Conservation (phyloP, 495 filamentous ascomycete genomes). For the Xylaria bambusicola region DNA sequence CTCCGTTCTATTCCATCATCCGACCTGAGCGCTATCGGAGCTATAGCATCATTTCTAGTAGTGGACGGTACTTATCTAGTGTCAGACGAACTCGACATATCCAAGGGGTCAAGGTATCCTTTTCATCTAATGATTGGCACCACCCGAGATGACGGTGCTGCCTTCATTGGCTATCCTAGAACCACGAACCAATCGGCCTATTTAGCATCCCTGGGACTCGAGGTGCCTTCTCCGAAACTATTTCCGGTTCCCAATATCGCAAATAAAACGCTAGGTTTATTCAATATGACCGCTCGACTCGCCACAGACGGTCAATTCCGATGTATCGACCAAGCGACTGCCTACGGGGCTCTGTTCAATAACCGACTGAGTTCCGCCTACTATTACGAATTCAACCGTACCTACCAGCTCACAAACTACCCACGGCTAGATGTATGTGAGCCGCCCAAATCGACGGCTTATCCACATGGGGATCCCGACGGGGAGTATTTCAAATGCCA, state of each 20-base stretch:
- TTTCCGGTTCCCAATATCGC: constrained; percentile 36
- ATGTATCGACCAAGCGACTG: constrained; percentile 53
- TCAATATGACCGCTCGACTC: constrained; percentile 44
- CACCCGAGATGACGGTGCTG: constrained; percentile 52
- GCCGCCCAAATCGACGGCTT: constrained; percentile 35
- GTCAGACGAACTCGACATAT: constrained; percentile 34
- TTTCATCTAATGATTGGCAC: constrained; percentile 48
- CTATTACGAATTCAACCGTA: constrained; percentile 55
- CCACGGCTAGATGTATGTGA: constrained; percentile 50
- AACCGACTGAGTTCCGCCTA: constrained; percentile 33
- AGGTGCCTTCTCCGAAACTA: constrained; percentile 36
- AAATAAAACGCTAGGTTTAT: constrained; percentile 49
- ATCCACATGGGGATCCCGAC: constrained; percentile 47
- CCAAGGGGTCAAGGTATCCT: constrained; percentile 30
- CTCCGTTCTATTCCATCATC: constrained; percentile 43
- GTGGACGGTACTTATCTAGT: constrained; percentile 51
- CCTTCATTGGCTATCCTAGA: constrained; percentile 46
- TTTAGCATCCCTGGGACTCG: constrained; percentile 41
- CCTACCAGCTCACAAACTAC: constrained; percentile 52
- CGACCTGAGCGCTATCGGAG: constrained; percentile 29
- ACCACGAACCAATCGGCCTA: constrained; percentile 38
- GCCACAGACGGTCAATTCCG: constrained; percentile 54
- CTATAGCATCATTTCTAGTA: constrained; percentile 43
- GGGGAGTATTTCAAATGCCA: constrained; percentile 50
- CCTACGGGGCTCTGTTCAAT: constrained; percentile 35